These are phyloP conservation scores for Gillenia trifoliata DNA, from an alignment of 306 rosid species.

Conservation along the genomic window DNA sequence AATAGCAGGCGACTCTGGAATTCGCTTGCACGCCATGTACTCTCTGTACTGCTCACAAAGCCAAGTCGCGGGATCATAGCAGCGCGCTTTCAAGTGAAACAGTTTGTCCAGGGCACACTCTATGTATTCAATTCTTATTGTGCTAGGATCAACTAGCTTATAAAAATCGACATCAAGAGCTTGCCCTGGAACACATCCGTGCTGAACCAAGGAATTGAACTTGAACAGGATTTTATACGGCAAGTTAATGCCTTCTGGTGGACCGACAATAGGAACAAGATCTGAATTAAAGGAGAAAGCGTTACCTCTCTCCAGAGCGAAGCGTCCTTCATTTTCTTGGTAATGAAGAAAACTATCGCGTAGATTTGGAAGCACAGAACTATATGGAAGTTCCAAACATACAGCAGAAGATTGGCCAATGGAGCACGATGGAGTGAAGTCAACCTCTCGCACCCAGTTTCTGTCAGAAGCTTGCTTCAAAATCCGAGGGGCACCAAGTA, in stretches of 20 bases:
- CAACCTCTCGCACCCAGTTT: slow-evolving; percentile 29
- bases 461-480: slow-evolving; percentile 3
- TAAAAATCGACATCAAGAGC: slow-evolving; percentile 29
- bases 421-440: slow-evolving; percentile 32
- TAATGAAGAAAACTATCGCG: slow-evolving; percentile 8
- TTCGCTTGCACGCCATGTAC: neutral
- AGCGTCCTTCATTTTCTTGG: slow-evolving; percentile 18
- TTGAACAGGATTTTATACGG: slow-evolving; percentile 38
- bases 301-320: slow-evolving; percentile 2
- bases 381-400: slow-evolving; percentile 24
- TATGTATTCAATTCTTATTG: slow-evolving; percentile 8
- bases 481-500: slow-evolving; percentile 19
- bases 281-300: slow-evolving; percentile 1
- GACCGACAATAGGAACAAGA: slow-evolving; percentile 36
- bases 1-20: slow-evolving; percentile 25
- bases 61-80: slow-evolving; percentile 39
- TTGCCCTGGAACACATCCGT: slow-evolving; percentile 35
- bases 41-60: slow-evolving; percentile 15
- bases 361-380: slow-evolving; percentile 21
- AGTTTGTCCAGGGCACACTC: slow-evolving; percentile 36
- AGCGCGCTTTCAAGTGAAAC: slow-evolving; percentile 25
- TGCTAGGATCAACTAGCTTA: slow-evolving; percentile 31
- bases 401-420: slow-evolving; percentile 26
- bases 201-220: slow-evolving; percentile 39
- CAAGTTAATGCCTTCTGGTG: slow-evolving; percentile 21